These are phyloP conservation scores for Lasiodiplodia theobromae DNA, from an alignment of 2,329 filamentous ascomycete species.

Conservation along the genomic window DNA sequence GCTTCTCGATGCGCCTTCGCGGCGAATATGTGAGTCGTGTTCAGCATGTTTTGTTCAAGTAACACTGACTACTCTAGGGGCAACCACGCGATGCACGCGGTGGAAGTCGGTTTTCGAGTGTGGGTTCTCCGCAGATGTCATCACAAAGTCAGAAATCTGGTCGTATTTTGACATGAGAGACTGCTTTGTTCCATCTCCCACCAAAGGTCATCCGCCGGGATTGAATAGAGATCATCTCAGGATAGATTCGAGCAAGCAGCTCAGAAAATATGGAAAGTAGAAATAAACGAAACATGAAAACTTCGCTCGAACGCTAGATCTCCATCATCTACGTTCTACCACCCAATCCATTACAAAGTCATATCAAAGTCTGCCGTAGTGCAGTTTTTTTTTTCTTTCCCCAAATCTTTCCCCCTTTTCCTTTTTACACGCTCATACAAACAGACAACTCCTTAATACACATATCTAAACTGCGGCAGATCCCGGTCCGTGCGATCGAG, in stretches of 20 bases:
- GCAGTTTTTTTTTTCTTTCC: background rate
- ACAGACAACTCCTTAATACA: conserved; percentile 29
- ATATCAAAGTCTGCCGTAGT: background rate
- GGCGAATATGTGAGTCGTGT: background rate
- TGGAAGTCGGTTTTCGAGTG: background rate
- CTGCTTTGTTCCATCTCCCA: background rate
- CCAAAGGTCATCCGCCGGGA: background rate
- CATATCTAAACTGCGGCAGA: conserved; percentile 32
- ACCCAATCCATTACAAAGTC: background rate
- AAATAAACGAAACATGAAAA: background rate
- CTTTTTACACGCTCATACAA: background rate
- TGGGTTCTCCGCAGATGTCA: background rate
- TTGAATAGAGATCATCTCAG: background rate
- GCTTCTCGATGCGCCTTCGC: background rate
- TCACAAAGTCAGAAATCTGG: background rate
- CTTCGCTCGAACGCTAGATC: background rate
- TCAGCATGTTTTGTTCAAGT: background rate
- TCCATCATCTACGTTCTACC: background rate
- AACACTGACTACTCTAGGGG: background rate
- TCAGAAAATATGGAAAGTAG: background rate
- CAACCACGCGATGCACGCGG: background rate
- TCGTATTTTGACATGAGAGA: background rate
- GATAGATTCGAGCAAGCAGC: background rate
- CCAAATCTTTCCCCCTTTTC: background rate
- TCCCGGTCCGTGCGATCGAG: conserved; percentile 33